Conservation (phyloP, 495 filamentous ascomycete species). For the Penicillium cinerascens region DNA sequence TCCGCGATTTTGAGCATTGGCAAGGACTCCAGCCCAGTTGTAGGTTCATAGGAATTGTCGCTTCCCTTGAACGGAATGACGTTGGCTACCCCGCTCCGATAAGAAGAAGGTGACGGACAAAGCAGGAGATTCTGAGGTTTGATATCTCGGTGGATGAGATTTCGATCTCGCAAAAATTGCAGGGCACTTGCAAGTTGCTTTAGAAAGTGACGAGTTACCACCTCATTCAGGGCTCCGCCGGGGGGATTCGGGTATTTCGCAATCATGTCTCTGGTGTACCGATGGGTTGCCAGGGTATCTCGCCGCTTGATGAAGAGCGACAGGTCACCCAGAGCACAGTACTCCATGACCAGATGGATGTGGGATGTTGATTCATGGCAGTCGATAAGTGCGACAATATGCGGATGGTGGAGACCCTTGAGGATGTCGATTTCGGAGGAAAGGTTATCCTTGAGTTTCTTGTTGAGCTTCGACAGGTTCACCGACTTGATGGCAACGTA, state of each 20-base stretch:
- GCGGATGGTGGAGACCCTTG: slow-evolving; percentile 86
- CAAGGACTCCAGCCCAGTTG: slow-evolving; percentile 76
- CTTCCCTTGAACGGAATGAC: slow-evolving; percentile 60
- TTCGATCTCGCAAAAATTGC: slow-evolving; percentile 75
- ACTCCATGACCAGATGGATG: slow-evolving; percentile 98
- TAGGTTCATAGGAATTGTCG: slow-evolving; percentile 72
- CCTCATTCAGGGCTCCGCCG: slow-evolving; percentile 83
- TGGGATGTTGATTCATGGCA: slow-evolving; percentile 81
- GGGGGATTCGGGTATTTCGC: slow-evolving; percentile 82
- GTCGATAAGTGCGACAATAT: slow-evolving; percentile 93
- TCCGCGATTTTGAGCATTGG: slow-evolving; percentile 97
- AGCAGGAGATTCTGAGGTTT: slow-evolving; percentile 96
- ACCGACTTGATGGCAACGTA: slow-evolving; percentile 95
- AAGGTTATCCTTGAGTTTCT: slow-evolving; percentile 93
- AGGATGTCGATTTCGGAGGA: slow-evolving; percentile 93
- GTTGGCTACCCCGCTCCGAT: slow-evolving; percentile 44
- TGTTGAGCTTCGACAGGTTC: slow-evolving; percentile 81
- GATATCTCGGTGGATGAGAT: slow-evolving; percentile 93
- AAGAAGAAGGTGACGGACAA: slow-evolving; percentile 73
- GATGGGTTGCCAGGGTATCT: slow-evolving; percentile 69
- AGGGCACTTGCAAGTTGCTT: slow-evolving; percentile 94
- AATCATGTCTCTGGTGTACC: slow-evolving; percentile 78
- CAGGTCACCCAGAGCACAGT: slow-evolving; percentile 90
- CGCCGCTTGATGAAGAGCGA: slow-evolving; percentile 94
- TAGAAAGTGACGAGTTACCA: slow-evolving; percentile 89